phyloP scores from a whole-genome alignment of 495 filamentous ascomycete species.

The Aspergillus olivimuriae region DNA sequence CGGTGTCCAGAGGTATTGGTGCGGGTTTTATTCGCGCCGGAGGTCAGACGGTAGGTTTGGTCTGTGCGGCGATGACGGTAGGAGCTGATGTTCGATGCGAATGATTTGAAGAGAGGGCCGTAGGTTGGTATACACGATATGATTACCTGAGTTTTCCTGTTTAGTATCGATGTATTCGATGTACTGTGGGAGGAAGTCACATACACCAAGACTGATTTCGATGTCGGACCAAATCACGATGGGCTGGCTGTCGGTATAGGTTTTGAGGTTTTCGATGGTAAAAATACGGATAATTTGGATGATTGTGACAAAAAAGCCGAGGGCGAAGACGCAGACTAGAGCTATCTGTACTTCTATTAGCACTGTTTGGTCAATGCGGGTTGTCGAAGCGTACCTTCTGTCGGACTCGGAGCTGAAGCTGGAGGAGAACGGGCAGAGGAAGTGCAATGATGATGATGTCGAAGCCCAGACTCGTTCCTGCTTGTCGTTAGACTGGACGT shows the following conservation, averaged over 20 bases:
- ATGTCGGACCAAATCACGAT: conserved; percentile 48
- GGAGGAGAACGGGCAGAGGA: conserved; percentile 39
- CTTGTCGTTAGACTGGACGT: neutral
- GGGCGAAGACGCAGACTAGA: conserved; percentile 40
- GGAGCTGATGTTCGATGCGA: conserved; percentile 18
- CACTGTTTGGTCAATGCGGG: no score
- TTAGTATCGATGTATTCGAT: conserved; percentile 1
- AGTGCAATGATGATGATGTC: conserved; percentile 46
- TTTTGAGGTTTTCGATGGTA: conserved; percentile 34
- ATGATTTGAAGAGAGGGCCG: conserved; percentile 42
- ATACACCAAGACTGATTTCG: conserved; percentile 43
- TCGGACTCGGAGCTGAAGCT: conserved; percentile 26
- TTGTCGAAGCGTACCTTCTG: conserved; percentile 19
- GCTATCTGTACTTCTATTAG: conserved; percentile 24
- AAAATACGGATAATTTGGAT: conserved; percentile 51
- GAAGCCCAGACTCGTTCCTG: conserved; percentile 33
- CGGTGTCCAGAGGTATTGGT: neutral
- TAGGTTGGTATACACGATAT: conserved; percentile 44
- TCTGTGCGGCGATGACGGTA: conserved; percentile 9
- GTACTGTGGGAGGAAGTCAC: neutral
- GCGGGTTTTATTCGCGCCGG: neutral
- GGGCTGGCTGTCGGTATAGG: conserved; percentile 38
- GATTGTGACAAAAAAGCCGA: conserved; percentile 48
- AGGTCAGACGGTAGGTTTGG: neutral
- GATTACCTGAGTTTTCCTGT: conserved; percentile 34